These are phyloP conservation scores for Mycosphaerella sp. DNA, from an alignment of 2,329 filamentous ascomycete genomes.

Conservation along the genomic window DNA sequence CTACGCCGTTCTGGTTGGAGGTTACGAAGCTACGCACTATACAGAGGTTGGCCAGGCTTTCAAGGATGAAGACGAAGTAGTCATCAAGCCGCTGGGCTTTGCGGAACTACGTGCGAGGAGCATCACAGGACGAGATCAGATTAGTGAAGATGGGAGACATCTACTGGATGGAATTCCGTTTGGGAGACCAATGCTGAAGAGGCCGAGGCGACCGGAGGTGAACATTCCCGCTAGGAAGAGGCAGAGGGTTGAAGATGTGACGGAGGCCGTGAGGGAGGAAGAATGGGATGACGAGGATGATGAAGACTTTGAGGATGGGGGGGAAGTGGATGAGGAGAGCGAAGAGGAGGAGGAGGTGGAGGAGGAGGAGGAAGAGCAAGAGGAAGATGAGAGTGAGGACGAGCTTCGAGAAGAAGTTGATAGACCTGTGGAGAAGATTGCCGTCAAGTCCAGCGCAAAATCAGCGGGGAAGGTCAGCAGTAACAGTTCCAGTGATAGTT, in stretches of 20 bases:
- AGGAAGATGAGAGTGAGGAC: slow-evolving; percentile 7
- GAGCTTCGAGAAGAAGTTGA: background rate
- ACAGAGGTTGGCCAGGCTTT: slow-evolving; percentile 63
- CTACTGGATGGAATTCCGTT: slow-evolving; percentile 81
- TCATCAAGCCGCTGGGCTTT: slow-evolving; percentile 70
- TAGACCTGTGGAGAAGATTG: background rate
- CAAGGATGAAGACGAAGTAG: slow-evolving; percentile 75
- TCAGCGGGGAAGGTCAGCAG: slow-evolving; percentile 5
- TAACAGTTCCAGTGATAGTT: background rate
- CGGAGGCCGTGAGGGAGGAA: slow-evolving; percentile 30
- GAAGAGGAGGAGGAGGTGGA: slow-evolving; percentile 20
- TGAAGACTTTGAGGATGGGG: slow-evolving; percentile 24
- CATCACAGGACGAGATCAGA: slow-evolving; percentile 73
- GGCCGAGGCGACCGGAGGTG: slow-evolving; percentile 37
- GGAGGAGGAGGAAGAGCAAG: slow-evolving; percentile 17
- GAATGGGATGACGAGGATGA: slow-evolving; percentile 39
- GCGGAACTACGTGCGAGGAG: slow-evolving; percentile 67
- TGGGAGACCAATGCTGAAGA: slow-evolving; percentile 62
- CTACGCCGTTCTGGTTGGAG: slow-evolving; percentile 72
- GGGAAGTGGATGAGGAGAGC: slow-evolving; percentile 21
- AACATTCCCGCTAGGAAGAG: slow-evolving; percentile 29
- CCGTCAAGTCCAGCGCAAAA: background rate
- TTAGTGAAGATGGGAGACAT: slow-evolving; percentile 69
- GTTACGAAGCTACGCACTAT: slow-evolving; percentile 85
- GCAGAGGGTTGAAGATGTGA: slow-evolving; percentile 34